These are phyloP conservation scores for Fusarium longipes DNA, from an alignment of 2,329 filamentous ascomycete genomes.

Conservation along the genomic window DNA sequence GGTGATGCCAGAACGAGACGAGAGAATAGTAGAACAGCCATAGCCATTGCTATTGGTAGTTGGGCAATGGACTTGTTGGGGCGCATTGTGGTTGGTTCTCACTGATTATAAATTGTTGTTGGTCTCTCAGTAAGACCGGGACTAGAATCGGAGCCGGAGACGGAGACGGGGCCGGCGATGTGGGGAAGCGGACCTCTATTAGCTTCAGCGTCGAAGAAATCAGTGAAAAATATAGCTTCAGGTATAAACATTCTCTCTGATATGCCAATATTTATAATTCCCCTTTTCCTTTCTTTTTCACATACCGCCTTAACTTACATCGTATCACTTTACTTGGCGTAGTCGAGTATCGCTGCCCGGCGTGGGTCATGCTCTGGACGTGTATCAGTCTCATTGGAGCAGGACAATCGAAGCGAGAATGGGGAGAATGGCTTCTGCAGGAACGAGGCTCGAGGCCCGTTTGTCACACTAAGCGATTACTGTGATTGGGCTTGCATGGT, in stretches of 20 bases:
- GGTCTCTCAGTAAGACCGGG: constrained; percentile 21
- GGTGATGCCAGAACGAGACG: constrained; percentile 18
- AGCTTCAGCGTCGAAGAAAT: constrained; percentile 1
- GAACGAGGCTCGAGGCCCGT: constrained; percentile 20
- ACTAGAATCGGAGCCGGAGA: constrained; percentile 5
- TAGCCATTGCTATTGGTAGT: constrained; percentile 5
- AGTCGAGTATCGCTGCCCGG: constrained; percentile 48
- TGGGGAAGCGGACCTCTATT: constrained; percentile 24
- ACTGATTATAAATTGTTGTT: background rate
- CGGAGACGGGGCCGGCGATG: constrained; percentile 11
- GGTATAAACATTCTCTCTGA: background rate
- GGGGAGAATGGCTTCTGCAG: constrained; percentile 26
- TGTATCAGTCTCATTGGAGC: constrained; percentile 48
- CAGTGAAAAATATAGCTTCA: background rate
- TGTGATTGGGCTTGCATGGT: constrained; percentile 32
- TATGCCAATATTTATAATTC: constrained; percentile 5
- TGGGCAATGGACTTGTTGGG: background rate
- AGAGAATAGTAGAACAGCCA: constrained; percentile 22
- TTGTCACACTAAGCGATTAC: constrained; percentile 14
- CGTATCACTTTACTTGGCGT: constrained; percentile 12
- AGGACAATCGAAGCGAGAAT: constrained; percentile 19
- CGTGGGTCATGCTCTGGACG: constrained; percentile 41
- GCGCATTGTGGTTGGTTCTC: constrained; percentile 20
- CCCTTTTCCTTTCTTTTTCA: constrained; percentile 1
- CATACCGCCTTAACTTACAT: constrained; percentile 30